A percentile compares a stretch with the other conserved stretches of the same genome.
Conservation (phyloP, 2,329 filamentous ascomycete genomes). For the Neopestalotiopsis sp. region DNA sequence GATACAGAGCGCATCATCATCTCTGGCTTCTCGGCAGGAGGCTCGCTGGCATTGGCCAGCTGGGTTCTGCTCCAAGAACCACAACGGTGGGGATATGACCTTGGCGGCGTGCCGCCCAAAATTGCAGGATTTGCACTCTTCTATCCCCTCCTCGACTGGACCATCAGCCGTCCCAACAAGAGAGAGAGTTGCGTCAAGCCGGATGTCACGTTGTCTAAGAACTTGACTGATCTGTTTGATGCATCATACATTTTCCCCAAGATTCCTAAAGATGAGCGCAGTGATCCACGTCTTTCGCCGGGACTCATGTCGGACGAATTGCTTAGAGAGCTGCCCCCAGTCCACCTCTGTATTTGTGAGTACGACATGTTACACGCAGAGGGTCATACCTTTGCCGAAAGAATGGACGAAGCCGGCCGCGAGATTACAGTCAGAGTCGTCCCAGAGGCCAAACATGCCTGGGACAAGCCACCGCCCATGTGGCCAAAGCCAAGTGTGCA, state of each 20-base stretch:
- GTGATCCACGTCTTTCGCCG: constrained; percentile 61
- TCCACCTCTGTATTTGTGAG: constrained; percentile 35
- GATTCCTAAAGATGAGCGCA: constrained; percentile 46
- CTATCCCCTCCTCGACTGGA: constrained; percentile 68
- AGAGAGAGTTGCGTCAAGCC: constrained; percentile 57
- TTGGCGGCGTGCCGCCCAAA: constrained; percentile 43
- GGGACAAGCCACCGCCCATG: constrained; percentile 54
- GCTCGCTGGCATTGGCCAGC: constrained; percentile 54
- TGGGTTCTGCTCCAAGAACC: constrained; percentile 33
- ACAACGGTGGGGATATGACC: constrained; percentile 28
- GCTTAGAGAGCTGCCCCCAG: constrained; percentile 29
- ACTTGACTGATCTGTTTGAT: constrained; percentile 67
- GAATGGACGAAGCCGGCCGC: constrained; percentile 31
- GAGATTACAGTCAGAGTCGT: constrained; percentile 48
- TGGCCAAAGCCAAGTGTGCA: constrained; percentile 48
- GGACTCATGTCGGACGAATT: constrained; percentile 33
- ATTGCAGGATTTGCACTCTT: constrained; percentile 64
- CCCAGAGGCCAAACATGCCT: constrained; percentile 51
- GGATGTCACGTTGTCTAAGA: constrained; percentile 61
- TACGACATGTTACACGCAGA: constrained; percentile 39
- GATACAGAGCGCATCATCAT: constrained; percentile 61
- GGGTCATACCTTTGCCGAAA: constrained; percentile 31
- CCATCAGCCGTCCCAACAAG: constrained; percentile 59
- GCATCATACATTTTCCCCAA: constrained; percentile 63
- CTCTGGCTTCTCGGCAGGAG: constrained; percentile 69